phyloP scores from a whole-genome alignment of 2,329 filamentous ascomycete genomes.

The Thielaviopsis cerberus region DNA sequence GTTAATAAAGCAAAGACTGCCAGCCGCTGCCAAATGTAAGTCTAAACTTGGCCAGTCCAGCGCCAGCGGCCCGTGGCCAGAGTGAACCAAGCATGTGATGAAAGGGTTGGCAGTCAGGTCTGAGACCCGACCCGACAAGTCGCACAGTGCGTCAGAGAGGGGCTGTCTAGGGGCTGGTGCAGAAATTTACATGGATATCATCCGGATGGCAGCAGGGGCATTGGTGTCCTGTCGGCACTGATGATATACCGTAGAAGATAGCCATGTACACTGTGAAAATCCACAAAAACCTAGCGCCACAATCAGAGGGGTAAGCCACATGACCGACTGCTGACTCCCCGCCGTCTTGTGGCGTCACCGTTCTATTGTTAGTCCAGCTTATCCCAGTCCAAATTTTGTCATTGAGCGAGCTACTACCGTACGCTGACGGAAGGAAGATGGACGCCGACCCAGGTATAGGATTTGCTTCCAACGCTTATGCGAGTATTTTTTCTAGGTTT shows the following conservation, averaged over 20 bases:
- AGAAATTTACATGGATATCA: neutral
- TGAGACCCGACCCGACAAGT: neutral
- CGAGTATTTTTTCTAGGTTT: neutral
- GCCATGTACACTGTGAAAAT: neutral
- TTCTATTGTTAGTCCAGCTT: neutral
- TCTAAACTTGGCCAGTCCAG: too few relatives aligned
- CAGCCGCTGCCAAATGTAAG: neutral
- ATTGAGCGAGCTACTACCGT: neutral
- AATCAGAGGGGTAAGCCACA: neutral
- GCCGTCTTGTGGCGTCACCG: neutral
- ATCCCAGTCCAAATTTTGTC: neutral
- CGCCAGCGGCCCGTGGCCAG: neutral
- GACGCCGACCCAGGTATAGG: constrained; percentile 8
- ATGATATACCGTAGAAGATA: neutral
- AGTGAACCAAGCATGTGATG: neutral
- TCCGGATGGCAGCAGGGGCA: neutral
- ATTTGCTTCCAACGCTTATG: constrained; percentile 7
- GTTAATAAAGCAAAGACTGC: too few relatives aligned
- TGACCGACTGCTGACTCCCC: neutral
- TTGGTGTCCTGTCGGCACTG: neutral
- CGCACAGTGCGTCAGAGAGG: neutral
- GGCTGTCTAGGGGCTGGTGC: neutral
- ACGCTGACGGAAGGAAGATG: neutral
- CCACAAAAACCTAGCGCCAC: neutral
- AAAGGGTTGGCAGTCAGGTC: neutral